Base-by-base conservation (phyloP, 2,329 filamentous ascomycete genomes). In the Aureobasidium sp. region DNA sequence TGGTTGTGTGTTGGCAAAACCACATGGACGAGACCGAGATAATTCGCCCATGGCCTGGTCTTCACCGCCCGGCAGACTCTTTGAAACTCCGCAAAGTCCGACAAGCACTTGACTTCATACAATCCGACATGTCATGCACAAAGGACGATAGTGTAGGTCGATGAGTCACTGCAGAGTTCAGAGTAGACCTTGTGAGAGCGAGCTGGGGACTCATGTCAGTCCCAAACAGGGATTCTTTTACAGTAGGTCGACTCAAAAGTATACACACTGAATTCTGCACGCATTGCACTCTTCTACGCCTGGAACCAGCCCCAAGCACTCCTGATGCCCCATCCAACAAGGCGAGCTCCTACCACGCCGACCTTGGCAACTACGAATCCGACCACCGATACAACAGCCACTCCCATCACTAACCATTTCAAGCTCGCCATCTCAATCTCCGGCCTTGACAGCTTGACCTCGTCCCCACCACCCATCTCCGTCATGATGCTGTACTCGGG, bases 401-500 rank as follows among this genome's bases (percentile, higher is more conserved):
- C 54, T 12, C 68, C 74, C 8, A 76, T 60, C 3, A 73, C 59
- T 50, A 80, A 62, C 10, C 71, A 66, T 58, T 68, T 71, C 48
- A 78, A 51, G 59, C 77, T 77, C 53, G 75, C 68, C 56, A 65
- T 67, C 63, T 79, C 77, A 12, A 76, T 63, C 14, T 66, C 66
- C 4, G 66, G 68, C 30, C 62, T 63, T 32, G 62, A 61, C 11
- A 68, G 52, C 61, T 69, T 67, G 25, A 69, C 66, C 57, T 70
- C 68, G 37, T 68, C 63, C 42, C 67, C 65, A 56, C 72, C 66
- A 1, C 72, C 72, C 66, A 76, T 66, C 41, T 73, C 70, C 3
- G 76, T 79, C 11, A 74, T 67, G 7, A 74, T 77, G 45, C 69
- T 64, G 45, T 76, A 75, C 58, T 78, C 70, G 0, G 85, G 84